A percentile compares a stretch with the other conserved stretches of the same genome.
Conservation (phyloP, 495 filamentous ascomycete genomes). For the Amniculicola lignicola region DNA sequence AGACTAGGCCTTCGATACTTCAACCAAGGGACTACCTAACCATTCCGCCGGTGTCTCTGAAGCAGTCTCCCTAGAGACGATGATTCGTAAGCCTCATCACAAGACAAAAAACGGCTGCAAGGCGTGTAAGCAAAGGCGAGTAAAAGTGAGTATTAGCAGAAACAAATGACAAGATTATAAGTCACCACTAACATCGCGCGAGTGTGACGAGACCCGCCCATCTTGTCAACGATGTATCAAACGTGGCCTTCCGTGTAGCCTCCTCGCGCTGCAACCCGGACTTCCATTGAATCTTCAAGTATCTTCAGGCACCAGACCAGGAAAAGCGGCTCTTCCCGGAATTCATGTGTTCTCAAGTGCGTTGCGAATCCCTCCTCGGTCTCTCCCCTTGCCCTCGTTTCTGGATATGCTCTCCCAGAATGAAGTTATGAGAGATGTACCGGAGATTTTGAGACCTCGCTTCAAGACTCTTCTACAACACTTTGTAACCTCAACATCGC, state of each 20-base stretch:
- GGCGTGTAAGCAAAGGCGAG: conserved; percentile 30
- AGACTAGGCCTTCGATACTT: too few species aligned
- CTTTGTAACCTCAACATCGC: too few species aligned
- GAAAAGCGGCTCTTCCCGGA: not conserved
- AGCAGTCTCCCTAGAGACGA: not conserved
- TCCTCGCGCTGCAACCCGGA: conserved; percentile 3
- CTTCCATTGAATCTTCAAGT: not conserved
- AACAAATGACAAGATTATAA: not conserved
- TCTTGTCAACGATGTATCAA: conserved; percentile 15
- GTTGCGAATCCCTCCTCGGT: not conserved
- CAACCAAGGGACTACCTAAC: not conserved
- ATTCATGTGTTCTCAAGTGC: not conserved
- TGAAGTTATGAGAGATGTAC: not conserved
- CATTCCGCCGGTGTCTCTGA: too few species aligned
- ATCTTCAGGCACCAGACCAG: too few species aligned
- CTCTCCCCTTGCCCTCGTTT: conserved; percentile 1
- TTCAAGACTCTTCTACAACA: conserved; percentile 1
- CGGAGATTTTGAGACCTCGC: not conserved
- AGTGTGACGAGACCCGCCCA: conserved; percentile 26
- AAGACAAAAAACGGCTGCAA: conserved; percentile 30
- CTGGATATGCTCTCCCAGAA: conserved; percentile 1
- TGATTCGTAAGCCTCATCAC: conserved; percentile 13
- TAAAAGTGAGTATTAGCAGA: conserved; percentile 29
- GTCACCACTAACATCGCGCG: not conserved
- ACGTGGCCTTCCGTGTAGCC: conserved; percentile 17